Evolutionary conservation across 2,329 filamentous ascomycete genomes (phyloP), one percentile per base, ranked within the genome.

Genomic region (Albifimbria verrucaria): DNA sequence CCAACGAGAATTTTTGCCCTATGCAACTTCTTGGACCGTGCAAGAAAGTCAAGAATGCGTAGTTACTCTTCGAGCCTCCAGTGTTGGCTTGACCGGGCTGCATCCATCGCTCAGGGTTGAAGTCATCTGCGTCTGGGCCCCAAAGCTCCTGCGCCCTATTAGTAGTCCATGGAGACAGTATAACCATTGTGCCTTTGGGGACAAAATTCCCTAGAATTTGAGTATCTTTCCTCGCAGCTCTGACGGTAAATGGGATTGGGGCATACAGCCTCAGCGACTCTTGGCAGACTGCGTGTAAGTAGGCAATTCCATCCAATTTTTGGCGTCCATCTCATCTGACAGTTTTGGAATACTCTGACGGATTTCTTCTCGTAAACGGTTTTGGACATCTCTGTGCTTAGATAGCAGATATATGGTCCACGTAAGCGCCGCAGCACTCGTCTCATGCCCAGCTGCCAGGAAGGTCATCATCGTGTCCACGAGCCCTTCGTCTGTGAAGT

Each of bases 21-120:
- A 67, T 62, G 25, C 64, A 67, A 11, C 63, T 60, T n/a, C 62
- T 55, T 11, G 65, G 65, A 3, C 65, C 64, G 63, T 95, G 89
- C 44, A 95, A 68, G 69, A 96, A 96, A 0, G 89, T 92, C 70
- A 92, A 65, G 57, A 87, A 85, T 1, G 81, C 78, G 65, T 87
- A 92, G 64, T 90, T 90, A 50, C 77, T 87, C 4, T 76, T 75
- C 0, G 87, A 85, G 3, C 87, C 86, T 2, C 89, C 89, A 7
- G 80, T 83, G 50, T 83, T 68, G 11, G 55, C 54, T 24, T 58
- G 50, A 0, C 53, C 53, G 2, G 56, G 57, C 2, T 41, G 48
- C 52, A 65, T 58, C 73, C 73, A 75, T 42, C 73, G 67, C 20
- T 68, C 65, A 1, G 72, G 72, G 18, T 68, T 61, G 51, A 74